A percentile compares a stretch with the other conserved stretches of the same genome.
These are phyloP conservation scores for Marasmius oreades DNA, from an alignment of 1,284 basidiomycete species.

Conservation along the genomic window DNA sequence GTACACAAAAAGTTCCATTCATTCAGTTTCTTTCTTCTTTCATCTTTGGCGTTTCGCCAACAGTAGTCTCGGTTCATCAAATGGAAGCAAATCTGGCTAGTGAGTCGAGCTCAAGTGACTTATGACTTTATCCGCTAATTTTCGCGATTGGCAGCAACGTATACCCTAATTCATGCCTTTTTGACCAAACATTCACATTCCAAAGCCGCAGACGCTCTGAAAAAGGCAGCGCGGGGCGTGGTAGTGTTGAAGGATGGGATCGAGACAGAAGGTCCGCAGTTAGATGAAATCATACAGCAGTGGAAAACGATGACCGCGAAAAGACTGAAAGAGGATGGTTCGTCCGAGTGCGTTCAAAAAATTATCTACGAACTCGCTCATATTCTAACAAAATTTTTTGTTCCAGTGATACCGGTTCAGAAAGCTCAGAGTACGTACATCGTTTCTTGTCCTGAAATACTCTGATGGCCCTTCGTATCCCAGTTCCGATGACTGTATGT, in stretches of 20 bases:
- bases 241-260: constrained; percentile 55
- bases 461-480: background rate
- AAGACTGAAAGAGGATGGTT: constrained; percentile 14
- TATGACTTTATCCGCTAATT: background rate
- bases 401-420: constrained; percentile 21
- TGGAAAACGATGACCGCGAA: constrained; percentile 45
- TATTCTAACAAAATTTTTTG: constrained; percentile 6
- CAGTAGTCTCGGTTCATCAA: background rate
- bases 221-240: constrained; percentile 59
- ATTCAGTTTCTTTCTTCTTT: background rate
- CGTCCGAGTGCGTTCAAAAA: constrained; percentile 14
- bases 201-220: constrained; percentile 63
- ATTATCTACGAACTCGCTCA: background rate
- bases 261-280: constrained; percentile 41
- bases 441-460: background rate
- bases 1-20: background rate
- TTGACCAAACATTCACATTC: constrained; percentile 55
- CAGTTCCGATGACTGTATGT: constrained; percentile 5
- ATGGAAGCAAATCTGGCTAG: constrained; percentile 9
- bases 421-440: background rate
- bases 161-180: constrained; percentile 72
- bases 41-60: background rate
- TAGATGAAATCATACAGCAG: constrained; percentile 59
- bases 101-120: constrained; percentile 1
- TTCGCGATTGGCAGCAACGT: constrained; percentile 52